These are phyloP conservation scores for Candida sithepensis DNA, from an alignment of 805 yeast genomes.

Conservation along the genomic window DNA sequence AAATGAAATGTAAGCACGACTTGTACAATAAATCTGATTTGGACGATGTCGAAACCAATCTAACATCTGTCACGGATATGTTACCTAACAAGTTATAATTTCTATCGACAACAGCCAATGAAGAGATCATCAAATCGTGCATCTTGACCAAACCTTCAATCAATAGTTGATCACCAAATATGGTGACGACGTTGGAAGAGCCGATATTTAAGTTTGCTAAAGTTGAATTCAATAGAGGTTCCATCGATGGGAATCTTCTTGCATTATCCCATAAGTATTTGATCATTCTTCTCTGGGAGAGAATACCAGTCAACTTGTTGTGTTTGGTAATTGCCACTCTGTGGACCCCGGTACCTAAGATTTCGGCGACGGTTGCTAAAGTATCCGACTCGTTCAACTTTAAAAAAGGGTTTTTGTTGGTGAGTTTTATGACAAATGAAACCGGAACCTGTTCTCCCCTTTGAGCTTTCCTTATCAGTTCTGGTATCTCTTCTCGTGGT, in stretches of 20 bases:
- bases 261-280: constrained; percentile 91
- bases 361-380: constrained; percentile 72
- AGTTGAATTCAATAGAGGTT: constrained; percentile 64
- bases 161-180: constrained; percentile 81
- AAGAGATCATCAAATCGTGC: constrained; percentile 81
- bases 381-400: constrained; percentile 69
- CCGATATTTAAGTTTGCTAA: constrained; percentile 77
- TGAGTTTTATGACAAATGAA: constrained; percentile 75
- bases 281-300: constrained; percentile 86
- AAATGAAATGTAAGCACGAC: constrained; percentile 82
- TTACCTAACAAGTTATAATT: constrained; percentile 78
- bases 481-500: constrained; percentile 37
- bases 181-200: constrained; percentile 63
- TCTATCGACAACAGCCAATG: constrained; percentile 88
- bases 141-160: constrained; percentile 83
- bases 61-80: constrained; percentile 91
- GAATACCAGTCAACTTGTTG: constrained; percentile 68
- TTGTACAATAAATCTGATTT: constrained; percentile 79
- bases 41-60: constrained; percentile 80
- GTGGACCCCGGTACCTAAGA: constrained; percentile 93
- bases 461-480: constrained; percentile 60
- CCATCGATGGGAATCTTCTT: constrained; percentile 77
- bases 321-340: constrained; percentile 71
- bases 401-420: constrained; percentile 85
- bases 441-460: constrained; percentile 90